Base-by-base conservation (phyloP, 345 rosid species). In the Eucalyptus regnans region DNA sequence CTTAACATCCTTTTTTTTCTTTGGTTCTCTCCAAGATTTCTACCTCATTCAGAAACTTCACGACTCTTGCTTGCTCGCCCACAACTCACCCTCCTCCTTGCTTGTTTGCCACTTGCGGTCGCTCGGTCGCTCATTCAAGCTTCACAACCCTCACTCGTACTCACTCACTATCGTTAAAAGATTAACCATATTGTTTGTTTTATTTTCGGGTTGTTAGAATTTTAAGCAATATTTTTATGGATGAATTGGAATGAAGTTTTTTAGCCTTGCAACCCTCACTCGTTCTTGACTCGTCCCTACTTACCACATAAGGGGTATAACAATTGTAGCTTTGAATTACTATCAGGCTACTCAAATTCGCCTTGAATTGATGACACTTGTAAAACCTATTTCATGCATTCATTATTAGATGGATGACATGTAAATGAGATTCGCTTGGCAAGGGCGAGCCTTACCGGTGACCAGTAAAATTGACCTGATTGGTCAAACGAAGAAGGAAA, bases 381-480 rank as follows among this genome's bases (percentile, higher is more conserved):
- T 52, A 52, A 52, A 52, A 18, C 8, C 3, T 16, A 3, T 18
- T 52, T 52, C 58, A 8, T 52, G 25, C 58, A 52, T 52, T 52
- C 25, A 52, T 52, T 52, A 20, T 8, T 52, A 52, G 58, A 52
- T 52, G 25, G 58, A 52, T 20, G 25, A 52, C 58, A 52, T 3
- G 25, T 10, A 52, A 52, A 52, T 18, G 56, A 52, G 58, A 52
- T 52, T 52, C 1, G 0, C 25, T 20, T 52, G 25, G 25, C 0
- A 2, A 52, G 58, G 25, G 58, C 2, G 2, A 52, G 25, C 58
- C 25, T 3, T 20, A 52, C 10, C 1, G 3, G 2, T 20, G 4
- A 52, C 2, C 0, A 0, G 9, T 52, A 52, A 52, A 10, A 2
- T 52, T 52, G 58, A 52, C 58, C 10, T 7, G 0, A 20, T 5